phyloP scores from a whole-genome alignment of 371 early-diverging fungal species.

The Basidiobolus meristosporus region DNA sequence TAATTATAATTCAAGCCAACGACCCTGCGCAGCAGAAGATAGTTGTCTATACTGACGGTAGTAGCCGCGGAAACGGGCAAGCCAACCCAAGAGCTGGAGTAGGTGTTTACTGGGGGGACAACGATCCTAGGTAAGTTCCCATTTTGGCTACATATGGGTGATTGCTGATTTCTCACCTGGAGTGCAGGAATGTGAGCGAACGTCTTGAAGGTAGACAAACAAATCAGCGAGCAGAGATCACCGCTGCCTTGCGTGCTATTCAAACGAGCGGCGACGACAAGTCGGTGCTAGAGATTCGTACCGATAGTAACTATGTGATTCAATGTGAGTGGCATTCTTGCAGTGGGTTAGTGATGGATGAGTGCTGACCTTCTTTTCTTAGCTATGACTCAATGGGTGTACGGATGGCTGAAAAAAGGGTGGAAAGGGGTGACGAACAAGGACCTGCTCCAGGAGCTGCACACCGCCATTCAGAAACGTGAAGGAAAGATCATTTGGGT shows the following conservation, averaged over 20 bases:
- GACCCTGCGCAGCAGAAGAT: not conserved
- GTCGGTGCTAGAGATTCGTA: slow-evolving; percentile 22
- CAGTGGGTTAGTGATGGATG: not conserved
- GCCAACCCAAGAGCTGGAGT: slow-evolving; percentile 42
- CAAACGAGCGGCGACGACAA: slow-evolving; percentile 15
- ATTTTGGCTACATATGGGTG: not conserved
- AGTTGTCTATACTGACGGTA: slow-evolving; percentile 65
- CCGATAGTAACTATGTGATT: slow-evolving; percentile 62
- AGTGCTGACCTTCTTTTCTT: not conserved
- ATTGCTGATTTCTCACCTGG: not conserved
- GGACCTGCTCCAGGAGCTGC: slow-evolving; percentile 40
- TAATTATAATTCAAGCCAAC: too few relatives aligned
- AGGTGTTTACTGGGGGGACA: slow-evolving; percentile 59
- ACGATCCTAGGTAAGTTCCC: slow-evolving; percentile 23
- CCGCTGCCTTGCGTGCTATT: slow-evolving; percentile 45
- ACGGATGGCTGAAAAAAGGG: slow-evolving; percentile 28
- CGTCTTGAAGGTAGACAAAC: slow-evolving; percentile 48
- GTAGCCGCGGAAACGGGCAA: slow-evolving; percentile 44
- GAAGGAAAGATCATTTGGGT: too few relatives aligned
- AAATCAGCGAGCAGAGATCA: slow-evolving; percentile 74
- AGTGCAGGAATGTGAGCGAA: slow-evolving; percentile 37
- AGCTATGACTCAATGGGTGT: not conserved
- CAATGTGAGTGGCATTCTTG: slow-evolving; percentile 20
- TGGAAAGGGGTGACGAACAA: slow-evolving; percentile 40
- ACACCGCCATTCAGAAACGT: too few relatives aligned